Conservation (phyloP, 345 rosid species). For the Crucihimalaya himalaica region DNA sequence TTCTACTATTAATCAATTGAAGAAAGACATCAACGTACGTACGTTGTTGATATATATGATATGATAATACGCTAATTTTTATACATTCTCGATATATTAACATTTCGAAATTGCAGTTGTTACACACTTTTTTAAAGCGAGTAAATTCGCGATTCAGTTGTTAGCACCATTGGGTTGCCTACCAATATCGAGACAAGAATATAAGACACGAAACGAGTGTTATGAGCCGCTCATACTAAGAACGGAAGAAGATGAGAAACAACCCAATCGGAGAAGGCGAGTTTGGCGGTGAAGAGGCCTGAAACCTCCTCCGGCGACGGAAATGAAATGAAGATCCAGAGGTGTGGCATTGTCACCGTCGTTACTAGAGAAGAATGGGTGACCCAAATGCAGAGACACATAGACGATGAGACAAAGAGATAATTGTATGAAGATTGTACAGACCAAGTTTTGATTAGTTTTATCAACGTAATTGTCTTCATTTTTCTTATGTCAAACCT, state of each 20-base stretch:
- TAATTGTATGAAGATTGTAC: conserved; percentile 60
- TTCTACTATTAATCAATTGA: conserved; percentile 10
- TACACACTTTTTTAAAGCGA: conserved; percentile 30
- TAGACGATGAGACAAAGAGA: conserved; percentile 61
- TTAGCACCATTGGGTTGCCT: conserved; percentile 39
- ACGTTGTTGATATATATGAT: conserved; percentile 3
- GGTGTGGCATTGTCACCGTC: conserved; percentile 34
- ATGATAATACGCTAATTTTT: background rate
- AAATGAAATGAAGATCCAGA: conserved; percentile 56
- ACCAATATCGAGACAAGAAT: conserved; percentile 31
- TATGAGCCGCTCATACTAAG: background rate
- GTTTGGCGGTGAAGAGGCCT: conserved; percentile 49
- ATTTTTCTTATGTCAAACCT: too few species aligned
- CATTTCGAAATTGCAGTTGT: conserved; percentile 18
- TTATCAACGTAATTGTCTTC: too few species aligned
- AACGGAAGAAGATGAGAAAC: conserved; percentile 22
- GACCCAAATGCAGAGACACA: conserved; percentile 63
- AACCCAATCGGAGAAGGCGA: conserved; percentile 69
- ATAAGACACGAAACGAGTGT: conserved; percentile 17
- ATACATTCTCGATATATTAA: background rate
- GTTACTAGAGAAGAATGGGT: conserved; percentile 40
- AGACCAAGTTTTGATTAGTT: too few species aligned
- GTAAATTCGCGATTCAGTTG: conserved; percentile 18
- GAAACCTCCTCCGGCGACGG: conserved; percentile 69
- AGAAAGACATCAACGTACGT: conserved; percentile 19